These are phyloP conservation scores for Cicer cuneatum DNA, from an alignment of 306 rosid species.

Conservation along the genomic window DNA sequence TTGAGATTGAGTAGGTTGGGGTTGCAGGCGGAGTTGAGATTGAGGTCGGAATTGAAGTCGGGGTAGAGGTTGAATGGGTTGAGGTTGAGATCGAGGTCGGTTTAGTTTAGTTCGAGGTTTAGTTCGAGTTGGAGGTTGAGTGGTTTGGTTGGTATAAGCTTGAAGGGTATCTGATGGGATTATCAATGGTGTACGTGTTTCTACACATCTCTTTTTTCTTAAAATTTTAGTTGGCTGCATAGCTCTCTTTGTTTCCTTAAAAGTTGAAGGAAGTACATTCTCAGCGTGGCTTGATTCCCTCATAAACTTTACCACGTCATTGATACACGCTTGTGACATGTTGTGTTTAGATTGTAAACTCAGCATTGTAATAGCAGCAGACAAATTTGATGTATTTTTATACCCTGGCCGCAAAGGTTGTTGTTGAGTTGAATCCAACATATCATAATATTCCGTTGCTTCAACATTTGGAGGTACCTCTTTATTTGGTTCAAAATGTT, in stretches of 20 bases:
- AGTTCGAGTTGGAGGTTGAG: constrained; percentile 18
- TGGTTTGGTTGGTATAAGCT: background rate
- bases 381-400: constrained; percentile 1
- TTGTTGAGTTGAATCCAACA: background rate
- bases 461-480: constrained; percentile 1
- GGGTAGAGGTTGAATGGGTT: background rate
- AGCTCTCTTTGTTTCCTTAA: background rate
- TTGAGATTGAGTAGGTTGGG: background rate
- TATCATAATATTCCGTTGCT: background rate
- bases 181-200: background rate
- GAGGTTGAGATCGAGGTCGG: background rate
- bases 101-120: background rate
- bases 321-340: constrained; percentile 19
- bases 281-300: background rate
- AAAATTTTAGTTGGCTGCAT: background rate
- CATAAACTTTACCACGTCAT: constrained; percentile 10
- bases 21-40: background rate
- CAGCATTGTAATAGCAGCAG: background rate
- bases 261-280: constrained; percentile 1
- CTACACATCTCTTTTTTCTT: background rate
- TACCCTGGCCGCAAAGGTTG: background rate
- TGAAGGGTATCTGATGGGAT: background rate
- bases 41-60: background rate
- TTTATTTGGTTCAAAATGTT: background rate
- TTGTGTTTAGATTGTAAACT: constrained; percentile 27